Evolutionary conservation across 345 rosid species (phyloP).

Genomic region (Eucalyptus polyanthemos): DNA sequence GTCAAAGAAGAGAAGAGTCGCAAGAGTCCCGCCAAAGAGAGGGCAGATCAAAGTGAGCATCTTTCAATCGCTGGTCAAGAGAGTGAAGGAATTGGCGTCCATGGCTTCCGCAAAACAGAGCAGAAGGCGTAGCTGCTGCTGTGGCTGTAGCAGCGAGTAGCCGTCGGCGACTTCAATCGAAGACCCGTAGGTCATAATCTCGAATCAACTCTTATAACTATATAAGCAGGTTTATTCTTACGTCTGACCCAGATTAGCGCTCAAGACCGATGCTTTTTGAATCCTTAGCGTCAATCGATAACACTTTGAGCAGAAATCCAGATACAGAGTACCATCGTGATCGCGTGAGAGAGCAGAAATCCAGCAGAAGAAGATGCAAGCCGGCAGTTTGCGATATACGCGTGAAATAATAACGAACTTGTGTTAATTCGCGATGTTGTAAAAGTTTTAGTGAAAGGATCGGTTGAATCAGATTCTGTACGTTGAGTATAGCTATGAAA

Average conservation of each 20-base stretch:
- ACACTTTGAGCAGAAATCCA: neutral
- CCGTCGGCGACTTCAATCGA: neutral
- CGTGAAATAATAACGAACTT: neutral
- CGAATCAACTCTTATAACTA: neutral
- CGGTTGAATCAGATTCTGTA: neutral
- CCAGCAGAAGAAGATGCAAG: neutral
- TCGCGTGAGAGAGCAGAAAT: neutral
- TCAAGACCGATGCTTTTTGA: neutral
- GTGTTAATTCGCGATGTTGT: neutral
- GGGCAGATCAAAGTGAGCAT: neutral
- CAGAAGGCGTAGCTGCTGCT: neutral
- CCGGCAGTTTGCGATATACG: neutral
- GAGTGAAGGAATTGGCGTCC: neutral
- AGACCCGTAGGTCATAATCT: neutral
- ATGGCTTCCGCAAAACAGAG: neutral
- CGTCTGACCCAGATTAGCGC: neutral
- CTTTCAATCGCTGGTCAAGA: neutral
- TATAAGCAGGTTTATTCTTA: neutral
- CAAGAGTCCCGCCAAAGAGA: neutral
- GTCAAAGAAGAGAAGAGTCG: neutral
- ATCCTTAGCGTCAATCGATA: neutral
- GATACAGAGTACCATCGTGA: neutral
- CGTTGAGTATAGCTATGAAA: neutral
- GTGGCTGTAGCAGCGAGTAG: neutral
- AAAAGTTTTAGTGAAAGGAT: neutral